Percentiles rank a stretch among this genome's conserved stretches.
Evolutionary conservation across 441 rosid genomes (phyloP).

Genomic region (Pelargonium fulgidum): DNA sequence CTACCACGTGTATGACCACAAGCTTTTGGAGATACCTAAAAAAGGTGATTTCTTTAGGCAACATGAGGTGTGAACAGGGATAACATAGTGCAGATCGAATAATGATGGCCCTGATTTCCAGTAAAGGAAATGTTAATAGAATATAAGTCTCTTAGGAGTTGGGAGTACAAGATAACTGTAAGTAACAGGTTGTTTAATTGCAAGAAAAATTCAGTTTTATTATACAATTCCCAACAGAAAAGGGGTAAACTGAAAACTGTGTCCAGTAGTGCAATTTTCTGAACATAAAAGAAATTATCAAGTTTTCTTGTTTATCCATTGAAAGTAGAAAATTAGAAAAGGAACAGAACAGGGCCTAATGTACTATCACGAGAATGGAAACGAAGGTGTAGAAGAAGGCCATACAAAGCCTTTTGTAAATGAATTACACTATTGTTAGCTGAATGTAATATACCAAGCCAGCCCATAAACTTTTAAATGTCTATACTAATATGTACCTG

Average conservation of each 20-base stretch:
- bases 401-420: background rate
- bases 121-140: background rate
- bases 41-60: conserved; percentile 22
- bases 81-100: conserved; percentile 4
- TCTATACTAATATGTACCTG: conserved; percentile 40
- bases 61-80: conserved; percentile 8
- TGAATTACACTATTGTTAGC: background rate
- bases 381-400: no score
- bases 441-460: background rate
- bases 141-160: background rate
- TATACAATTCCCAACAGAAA: no score
- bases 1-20: conserved; percentile 55
- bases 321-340: no score
- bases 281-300: no score
- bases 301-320: no score
- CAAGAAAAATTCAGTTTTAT: no score
- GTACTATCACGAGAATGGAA: no score
- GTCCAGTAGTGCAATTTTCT: no score
- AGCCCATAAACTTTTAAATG: background rate
- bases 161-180: background rate
- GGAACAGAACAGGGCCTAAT: no score
- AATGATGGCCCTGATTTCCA: background rate
- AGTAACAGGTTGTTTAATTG: no score
- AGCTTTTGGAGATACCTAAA: conserved; percentile 73
- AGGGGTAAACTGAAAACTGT: no score